These are phyloP conservation scores for Ordospora pajunii DNA, from an alignment of 371 early-diverging fungal genomes.

Conservation along the genomic window DNA sequence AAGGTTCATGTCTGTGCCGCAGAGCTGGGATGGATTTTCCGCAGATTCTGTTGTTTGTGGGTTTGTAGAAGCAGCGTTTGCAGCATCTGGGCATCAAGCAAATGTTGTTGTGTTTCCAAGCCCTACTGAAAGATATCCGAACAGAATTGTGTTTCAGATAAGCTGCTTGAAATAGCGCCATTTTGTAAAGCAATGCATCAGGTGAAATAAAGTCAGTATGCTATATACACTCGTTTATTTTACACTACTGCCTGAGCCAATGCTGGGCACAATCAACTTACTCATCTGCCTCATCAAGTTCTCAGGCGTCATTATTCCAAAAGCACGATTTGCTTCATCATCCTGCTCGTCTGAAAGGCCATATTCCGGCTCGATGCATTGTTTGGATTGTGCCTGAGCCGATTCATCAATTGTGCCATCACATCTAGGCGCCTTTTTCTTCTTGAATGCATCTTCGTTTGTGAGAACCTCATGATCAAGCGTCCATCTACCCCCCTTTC, in stretches of 20 bases:
- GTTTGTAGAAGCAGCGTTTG: constrained; percentile 19
- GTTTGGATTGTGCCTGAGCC: not conserved
- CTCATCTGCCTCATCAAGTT: not conserved
- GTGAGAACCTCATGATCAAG: constrained; percentile 23
- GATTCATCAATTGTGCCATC: not conserved
- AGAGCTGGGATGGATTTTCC: constrained; percentile 22
- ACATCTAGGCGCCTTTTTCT: not conserved
- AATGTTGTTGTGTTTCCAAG: constrained; percentile 25
- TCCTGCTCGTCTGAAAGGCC: not conserved
- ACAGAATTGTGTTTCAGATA: constrained; percentile 32
- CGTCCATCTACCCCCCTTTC: constrained; percentile 60
- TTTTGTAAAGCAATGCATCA: not conserved
- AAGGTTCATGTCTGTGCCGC: constrained; percentile 10
- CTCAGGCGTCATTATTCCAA: not conserved
- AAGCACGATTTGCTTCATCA: not conserved
- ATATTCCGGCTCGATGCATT: not conserved
- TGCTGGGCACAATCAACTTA: not conserved
- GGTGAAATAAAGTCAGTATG: not conserved
- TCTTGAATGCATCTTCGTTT: constrained; percentile 11
- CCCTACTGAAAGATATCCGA: constrained; percentile 9
- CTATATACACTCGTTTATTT: not conserved
- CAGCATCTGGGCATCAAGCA: constrained; percentile 25
- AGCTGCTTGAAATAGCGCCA: not conserved
- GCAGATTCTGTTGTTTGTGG: constrained; percentile 32
- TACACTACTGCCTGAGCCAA: not conserved